Conservation (phyloP, 139 green algal species). For the Pseudopediastrum boryanum region DNA sequence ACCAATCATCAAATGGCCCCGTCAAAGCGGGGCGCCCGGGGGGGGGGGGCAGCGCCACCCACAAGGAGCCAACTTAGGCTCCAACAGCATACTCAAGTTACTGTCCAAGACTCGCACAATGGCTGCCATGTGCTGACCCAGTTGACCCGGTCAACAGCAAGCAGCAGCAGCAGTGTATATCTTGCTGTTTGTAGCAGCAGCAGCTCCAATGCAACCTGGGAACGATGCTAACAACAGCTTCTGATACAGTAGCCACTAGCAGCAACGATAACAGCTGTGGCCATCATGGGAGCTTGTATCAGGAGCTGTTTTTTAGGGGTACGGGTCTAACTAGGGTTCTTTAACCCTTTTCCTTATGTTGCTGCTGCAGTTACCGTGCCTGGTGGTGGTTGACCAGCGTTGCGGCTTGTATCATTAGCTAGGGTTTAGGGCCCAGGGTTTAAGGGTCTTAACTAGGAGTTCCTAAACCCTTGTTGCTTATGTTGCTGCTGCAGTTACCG, state of each 20-base stretch:
- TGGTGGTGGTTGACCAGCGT: constrained; percentile 35
- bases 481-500: no score
- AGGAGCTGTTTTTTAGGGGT: no score
- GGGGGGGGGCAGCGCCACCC: no score
- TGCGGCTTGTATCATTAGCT: constrained; percentile 19
- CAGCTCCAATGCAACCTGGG: background rate
- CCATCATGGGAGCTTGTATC: no score
- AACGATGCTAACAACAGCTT: background rate
- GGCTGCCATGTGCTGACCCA: background rate
- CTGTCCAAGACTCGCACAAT: no score
- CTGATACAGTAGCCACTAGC: background rate
- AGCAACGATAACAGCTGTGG: background rate
- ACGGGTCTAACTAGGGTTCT: background rate
- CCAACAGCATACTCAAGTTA: no score
- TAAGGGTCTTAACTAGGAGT: no score
- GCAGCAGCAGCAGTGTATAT: constrained; percentile 1
- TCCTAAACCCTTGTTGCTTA: no score
- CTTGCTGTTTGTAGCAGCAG: background rate
- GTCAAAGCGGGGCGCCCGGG: no score
- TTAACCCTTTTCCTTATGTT: background rate
- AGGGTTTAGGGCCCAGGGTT: no score
- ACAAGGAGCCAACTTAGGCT: no score
- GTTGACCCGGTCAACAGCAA: background rate
- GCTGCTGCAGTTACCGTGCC: constrained; percentile 16
- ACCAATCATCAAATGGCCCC: no score